Base-by-base conservation (phyloP, 306 rosid species). In the Quercus alba region DNA sequence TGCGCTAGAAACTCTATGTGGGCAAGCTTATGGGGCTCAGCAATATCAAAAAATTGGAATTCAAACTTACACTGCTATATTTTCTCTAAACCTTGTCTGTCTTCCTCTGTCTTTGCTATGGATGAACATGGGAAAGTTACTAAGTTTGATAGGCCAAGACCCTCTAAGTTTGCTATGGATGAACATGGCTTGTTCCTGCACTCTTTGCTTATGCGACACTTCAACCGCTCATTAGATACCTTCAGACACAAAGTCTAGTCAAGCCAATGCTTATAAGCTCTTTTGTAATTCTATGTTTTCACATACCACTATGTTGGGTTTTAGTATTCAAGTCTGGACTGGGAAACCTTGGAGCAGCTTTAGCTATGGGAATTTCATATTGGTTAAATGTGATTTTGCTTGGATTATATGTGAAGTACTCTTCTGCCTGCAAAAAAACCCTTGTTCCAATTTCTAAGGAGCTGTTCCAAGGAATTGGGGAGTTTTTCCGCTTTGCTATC, bases 161-260 rank as follows among this genome's bases (percentile, higher is more conserved):
- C 91, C 97, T 87, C n/a, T n/a, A n/a, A n/a, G n/a, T n/a, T n/a
- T n/a, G n/a, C n/a, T n/a, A n/a, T n/a, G n/a, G n/a, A n/a, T n/a
- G n/a, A n/a, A n/a, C n/a, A n/a, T n/a, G 92, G 86, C 97, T 94
- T 54, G 26, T 92, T 74, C 98, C 97, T 46, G 86, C 91, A 72
- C 91, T 92, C 75, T 83, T 91, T 67, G 98, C 93, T 33, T 80
- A 75, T 79, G 97, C 90, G 63, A 66, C 84, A 79, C 86, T 92
- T n/a, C 91, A 87, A 56, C 89, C 97, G 2, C 77, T 91, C 1
- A 79, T 91, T 74, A 72, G 89, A 76, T 92, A 89, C 72, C 90
- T 89, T 67, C 94, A 88, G 82, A 83, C 91, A 41, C 98, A 91
- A 82, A 89, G 93, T 49, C 64, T 94, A 82, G 79, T 86, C 41